These are phyloP conservation scores for Cercis canadensis DNA, from an alignment of 306 rosid species.

Conservation along the genomic window DNA sequence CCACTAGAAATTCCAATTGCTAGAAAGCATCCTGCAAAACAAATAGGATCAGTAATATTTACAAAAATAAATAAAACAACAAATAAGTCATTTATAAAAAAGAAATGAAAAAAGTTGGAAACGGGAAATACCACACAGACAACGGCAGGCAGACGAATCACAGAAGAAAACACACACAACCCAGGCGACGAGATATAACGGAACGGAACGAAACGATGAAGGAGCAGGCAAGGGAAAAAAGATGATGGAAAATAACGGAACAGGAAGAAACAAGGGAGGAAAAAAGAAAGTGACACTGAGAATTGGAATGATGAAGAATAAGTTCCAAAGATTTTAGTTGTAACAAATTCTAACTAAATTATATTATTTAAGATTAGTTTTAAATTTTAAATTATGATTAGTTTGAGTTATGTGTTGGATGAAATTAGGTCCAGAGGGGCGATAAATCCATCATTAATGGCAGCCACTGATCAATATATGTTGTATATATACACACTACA, in stretches of 20 bases:
- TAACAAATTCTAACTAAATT: conserved; percentile 10
- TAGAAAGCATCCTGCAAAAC: conserved; percentile 40
- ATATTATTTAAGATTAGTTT: conserved; percentile 1
- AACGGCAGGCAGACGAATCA: no score
- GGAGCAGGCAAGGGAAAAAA: background rate
- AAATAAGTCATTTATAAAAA: background rate
- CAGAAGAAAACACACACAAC: background rate
- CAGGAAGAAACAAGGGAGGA: background rate
- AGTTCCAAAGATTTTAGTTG: background rate
- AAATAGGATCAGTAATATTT: conserved; percentile 24
- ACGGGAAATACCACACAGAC: background rate
- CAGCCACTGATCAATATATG: conserved; percentile 39
- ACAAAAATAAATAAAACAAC: background rate
- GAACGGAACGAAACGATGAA: background rate
- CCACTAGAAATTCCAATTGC: background rate
- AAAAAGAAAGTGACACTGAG: background rate
- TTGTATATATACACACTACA: conserved; percentile 40
- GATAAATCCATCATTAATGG: conserved; percentile 50
- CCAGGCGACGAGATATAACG: background rate
- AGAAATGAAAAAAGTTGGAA: background rate
- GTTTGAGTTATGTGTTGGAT: background rate
- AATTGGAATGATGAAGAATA: background rate
- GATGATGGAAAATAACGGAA: background rate
- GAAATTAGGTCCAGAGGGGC: conserved; percentile 50
- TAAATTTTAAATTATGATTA: conserved; percentile 16